Base-by-base conservation (phyloP, 352 stramenopile genomes). In the Globisporangium cylindrosporum region DNA sequence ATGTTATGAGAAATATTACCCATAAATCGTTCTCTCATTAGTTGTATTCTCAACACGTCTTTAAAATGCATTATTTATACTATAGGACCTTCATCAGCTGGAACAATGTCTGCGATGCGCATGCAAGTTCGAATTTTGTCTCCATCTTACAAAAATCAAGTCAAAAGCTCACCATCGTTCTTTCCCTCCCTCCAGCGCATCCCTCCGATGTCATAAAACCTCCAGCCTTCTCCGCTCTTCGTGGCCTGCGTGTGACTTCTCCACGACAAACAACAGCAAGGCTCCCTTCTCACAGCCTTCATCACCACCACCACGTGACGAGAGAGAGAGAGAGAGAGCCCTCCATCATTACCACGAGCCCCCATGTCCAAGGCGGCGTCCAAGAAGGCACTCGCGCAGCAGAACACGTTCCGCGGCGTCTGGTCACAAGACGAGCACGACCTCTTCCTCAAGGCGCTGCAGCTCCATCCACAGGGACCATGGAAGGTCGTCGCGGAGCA, bases 351-450 rank as follows among this genome's bases (percentile, higher is more conserved):
- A n/a, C 41, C 41, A n/a, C 41, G 41, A 49, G 41, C 14, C 18
- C 18, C 15, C 41, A 64, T 54, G 58, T 64, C 34, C 38, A 49
- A 55, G 36, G 10, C 41, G 24, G 34, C 32, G 24, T 24, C 18
- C 14, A 53, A 51, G 18, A 49, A 41, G 18, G 32, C 56, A 22
- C 38, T 51, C 36, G 25, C 24, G 27, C 60, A 66, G 27, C 60
- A 66, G 29, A 57, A 66, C 25, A 66, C 60, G 60, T 66, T 66
- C 60, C 60, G 60, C 32, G 62, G 73, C 38, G 48, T 79, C 25
- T 90, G 83, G 83, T 84, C 80, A 12, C 70, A 79, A 63, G 76
- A 87, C 48, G 82, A 91, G 67, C 82, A 89, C 69, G 70, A 75
- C 53, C 86, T 80, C 51, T 91, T 89, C 68, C 77, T 91, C 27